phyloP scores from a whole-genome alignment of 2,329 filamentous ascomycete genomes.

The Rutstroemia sp. region DNA sequence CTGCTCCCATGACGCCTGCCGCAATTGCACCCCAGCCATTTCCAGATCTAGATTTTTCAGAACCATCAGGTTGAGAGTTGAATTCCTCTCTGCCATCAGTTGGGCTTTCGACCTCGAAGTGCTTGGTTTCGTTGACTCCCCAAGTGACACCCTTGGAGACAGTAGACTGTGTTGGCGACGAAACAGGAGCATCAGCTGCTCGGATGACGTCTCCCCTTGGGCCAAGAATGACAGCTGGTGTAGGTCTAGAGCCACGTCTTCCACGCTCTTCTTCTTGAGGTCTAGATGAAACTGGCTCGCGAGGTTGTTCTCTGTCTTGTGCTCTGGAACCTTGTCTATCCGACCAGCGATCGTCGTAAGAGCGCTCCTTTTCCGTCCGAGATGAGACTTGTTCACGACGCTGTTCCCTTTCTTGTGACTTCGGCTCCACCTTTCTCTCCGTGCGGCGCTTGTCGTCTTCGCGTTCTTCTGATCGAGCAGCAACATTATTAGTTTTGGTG shows the following conservation, averaged over 20 bases:
- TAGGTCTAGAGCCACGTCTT: slow-evolving; percentile 9
- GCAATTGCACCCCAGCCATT: slow-evolving; percentile 45
- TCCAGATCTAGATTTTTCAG: slow-evolving; percentile 26
- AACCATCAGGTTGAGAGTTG: slow-evolving; percentile 25
- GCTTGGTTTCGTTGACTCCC: slow-evolving; percentile 58
- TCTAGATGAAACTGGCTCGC: background rate
- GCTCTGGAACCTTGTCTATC: background rate
- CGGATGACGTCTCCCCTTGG: slow-evolving; percentile 36
- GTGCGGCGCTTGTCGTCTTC: background rate
- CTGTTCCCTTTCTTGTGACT: background rate
- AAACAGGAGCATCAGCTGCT: background rate
- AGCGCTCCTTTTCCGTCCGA: background rate
- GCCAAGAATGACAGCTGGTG: slow-evolving; percentile 33
- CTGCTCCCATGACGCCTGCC: slow-evolving; percentile 40
- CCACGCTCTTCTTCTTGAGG: slow-evolving; percentile 16
- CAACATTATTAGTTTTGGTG: slow-evolving; percentile 9
- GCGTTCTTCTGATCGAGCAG: slow-evolving; percentile 9
- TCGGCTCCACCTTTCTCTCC: background rate
- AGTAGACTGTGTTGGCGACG: slow-evolving; percentile 35
- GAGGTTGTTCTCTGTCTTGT: background rate
- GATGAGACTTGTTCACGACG: background rate
- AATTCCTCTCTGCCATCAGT: slow-evolving; percentile 33
- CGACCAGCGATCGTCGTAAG: background rate
- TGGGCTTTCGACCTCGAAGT: slow-evolving; percentile 54
- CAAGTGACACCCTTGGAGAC: slow-evolving; percentile 53